These are phyloP conservation scores for Elymus sibiricus DNA, from an alignment of 176 grass and related monocot species.

Conservation along the genomic window DNA sequence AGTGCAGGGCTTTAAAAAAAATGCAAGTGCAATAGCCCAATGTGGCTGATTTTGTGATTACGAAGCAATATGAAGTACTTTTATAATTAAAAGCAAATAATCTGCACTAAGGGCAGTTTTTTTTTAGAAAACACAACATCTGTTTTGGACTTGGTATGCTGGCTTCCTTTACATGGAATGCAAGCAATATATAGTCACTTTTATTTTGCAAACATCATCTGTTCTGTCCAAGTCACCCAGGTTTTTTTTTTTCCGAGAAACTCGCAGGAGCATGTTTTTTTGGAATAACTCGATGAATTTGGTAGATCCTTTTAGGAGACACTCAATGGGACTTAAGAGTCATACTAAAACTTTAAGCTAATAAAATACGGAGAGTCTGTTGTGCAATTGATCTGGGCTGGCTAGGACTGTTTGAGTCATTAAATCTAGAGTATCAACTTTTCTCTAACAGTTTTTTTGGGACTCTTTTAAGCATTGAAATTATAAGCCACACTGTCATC, in stretches of 20 bases:
- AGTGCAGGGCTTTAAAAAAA: no score
- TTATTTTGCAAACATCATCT: background rate
- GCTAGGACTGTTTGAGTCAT: background rate
- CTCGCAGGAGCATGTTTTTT: background rate
- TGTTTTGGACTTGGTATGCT: background rate
- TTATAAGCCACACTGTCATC: background rate
- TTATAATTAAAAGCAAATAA: background rate
- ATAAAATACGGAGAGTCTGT: background rate
- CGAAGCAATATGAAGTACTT: background rate
- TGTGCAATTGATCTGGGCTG: background rate
- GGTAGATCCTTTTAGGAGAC: background rate
- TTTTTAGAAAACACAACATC: background rate
- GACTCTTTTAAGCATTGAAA: background rate
- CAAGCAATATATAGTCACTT: background rate
- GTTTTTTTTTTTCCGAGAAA: background rate
- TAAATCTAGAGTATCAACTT: background rate
- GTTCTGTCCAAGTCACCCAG: background rate
- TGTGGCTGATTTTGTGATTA: background rate
- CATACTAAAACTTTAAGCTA: background rate
- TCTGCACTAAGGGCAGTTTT: background rate
- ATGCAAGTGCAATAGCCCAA: background rate
- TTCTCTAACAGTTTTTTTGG: background rate
- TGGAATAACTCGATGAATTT: background rate
- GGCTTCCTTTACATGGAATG: background rate
- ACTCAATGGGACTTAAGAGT: background rate